Percentiles rank a stretch among this genome's conserved stretches.
These are phyloP conservation scores for Rhodamnia rubescens DNA, from an alignment of 345 rosid genomes.

Conservation along the genomic window DNA sequence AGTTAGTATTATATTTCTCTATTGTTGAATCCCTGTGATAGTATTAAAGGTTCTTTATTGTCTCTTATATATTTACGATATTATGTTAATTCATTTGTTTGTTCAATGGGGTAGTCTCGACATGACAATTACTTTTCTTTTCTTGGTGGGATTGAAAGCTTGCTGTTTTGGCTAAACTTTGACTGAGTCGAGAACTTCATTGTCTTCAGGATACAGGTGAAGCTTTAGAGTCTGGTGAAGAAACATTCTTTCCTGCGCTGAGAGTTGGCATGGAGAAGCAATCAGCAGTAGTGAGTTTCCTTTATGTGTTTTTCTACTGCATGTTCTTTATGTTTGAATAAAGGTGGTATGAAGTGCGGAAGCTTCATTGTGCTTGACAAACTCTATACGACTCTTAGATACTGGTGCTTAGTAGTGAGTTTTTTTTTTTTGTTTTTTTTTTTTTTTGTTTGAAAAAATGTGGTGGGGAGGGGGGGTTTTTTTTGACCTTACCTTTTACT, in stretches of 20 bases:
- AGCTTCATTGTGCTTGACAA: neutral
- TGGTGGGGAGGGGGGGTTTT: no score
- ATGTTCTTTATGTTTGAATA: neutral
- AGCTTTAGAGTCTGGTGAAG: conserved; percentile 69
- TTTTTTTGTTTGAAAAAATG: no score
- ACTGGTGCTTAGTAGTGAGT: neutral
- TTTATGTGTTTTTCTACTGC: neutral
- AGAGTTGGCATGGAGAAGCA: conserved; percentile 48
- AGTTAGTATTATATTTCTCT: neutral
- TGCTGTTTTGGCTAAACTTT: neutral
- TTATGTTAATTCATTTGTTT: neutral
- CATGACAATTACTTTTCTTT: neutral
- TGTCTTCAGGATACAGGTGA: conserved; percentile 51
- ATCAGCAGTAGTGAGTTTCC: conserved; percentile 61
- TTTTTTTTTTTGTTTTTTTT: no score
- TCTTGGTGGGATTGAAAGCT: neutral
- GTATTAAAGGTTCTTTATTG: neutral
- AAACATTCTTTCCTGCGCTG: conserved; percentile 80
- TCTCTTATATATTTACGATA: neutral
- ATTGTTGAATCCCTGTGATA: neutral
- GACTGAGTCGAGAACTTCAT: conserved; percentile 4
- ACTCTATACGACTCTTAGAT: neutral
- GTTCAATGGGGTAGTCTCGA: neutral
- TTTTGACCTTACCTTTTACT: no score
- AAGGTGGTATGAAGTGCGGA: neutral